Evolutionary conservation across 108 stramenopile species (phyloP).

Genomic region (Cyclotella baltica): DNA sequence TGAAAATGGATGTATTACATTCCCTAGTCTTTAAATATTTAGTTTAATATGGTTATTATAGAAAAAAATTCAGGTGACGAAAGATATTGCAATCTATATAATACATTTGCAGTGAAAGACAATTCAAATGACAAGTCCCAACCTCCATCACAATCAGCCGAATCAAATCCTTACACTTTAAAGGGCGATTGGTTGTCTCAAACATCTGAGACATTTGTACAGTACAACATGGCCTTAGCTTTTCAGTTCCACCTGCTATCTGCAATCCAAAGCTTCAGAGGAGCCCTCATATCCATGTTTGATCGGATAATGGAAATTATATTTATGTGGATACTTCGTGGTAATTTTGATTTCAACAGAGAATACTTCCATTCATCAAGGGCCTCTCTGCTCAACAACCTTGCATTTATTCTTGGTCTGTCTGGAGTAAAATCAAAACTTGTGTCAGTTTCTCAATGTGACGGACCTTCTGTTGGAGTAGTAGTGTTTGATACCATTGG

Average conservation of each 20-base stretch:
- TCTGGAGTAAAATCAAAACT: background rate
- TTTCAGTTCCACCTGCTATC: slow-evolving; percentile 1
- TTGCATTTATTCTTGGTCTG: background rate
- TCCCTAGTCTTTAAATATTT: no score
- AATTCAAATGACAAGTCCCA: no score
- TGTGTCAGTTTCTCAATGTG: background rate
- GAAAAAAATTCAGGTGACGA: no score
- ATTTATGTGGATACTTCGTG: background rate
- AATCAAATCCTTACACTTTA: no score
- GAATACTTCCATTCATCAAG: background rate
- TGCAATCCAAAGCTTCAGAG: background rate
- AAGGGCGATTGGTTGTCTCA: no score
- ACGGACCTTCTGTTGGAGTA: background rate
- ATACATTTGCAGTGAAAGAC: no score
- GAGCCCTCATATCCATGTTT: background rate
- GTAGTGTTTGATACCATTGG: background rate
- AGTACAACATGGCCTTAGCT: no score
- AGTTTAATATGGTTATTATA: no score
- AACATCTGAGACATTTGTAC: no score
- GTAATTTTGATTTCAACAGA: slow-evolving; percentile 3
- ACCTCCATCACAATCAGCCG: no score
- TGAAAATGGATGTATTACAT: no score
- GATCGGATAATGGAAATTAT: background rate
- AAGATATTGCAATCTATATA: no score
- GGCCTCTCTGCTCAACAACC: background rate